These are phyloP conservation scores for Pezicula carpinea DNA, from an alignment of 2,329 filamentous ascomycete species.

Conservation along the genomic window DNA sequence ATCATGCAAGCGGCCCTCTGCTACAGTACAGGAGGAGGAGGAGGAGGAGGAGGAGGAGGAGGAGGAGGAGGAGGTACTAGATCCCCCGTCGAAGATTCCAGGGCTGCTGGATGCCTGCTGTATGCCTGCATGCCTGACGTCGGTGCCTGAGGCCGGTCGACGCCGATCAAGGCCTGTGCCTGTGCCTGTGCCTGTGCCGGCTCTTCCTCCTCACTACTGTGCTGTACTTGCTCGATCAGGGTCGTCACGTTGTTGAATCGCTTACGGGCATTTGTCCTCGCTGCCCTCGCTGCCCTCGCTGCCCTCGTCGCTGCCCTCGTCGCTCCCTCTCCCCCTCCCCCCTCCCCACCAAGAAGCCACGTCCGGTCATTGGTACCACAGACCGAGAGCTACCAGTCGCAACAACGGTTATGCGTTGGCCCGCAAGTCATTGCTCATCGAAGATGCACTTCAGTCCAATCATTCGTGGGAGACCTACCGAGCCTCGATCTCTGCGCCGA, in stretches of 20 bases:
- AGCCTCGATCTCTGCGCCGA: conserved; percentile 26
- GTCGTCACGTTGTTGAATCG: conserved; percentile 14
- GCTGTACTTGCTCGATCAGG: conserved; percentile 7
- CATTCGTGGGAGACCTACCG: conserved; percentile 16
- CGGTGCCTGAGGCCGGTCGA: not conserved
- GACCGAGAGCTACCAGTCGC: conserved; percentile 12
- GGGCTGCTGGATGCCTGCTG: too few relatives aligned
- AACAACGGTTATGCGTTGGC: conserved; percentile 26
- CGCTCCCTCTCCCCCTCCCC: too few relatives aligned
- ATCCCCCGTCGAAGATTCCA: not conserved
- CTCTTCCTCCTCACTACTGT: not conserved
- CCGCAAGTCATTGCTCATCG: conserved; percentile 18
- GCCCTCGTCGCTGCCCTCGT: too few relatives aligned
- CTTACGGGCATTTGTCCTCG: not conserved
- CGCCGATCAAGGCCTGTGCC: not conserved
- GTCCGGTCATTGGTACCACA: conserved; percentile 13
- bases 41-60: not conserved
- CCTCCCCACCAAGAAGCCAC: conserved; percentile 1
- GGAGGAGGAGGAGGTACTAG: not conserved
- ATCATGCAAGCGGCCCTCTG: too few relatives aligned
- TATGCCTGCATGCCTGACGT: too few relatives aligned
- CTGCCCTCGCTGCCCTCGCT: too few relatives aligned
- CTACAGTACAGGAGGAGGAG: too few relatives aligned
- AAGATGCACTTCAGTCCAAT: conserved; percentile 20
- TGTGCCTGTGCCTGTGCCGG: not conserved